A percentile compares a stretch with the other conserved stretches of the same genome.
These are phyloP conservation scores for Aspergillus fumigatus DNA, from an alignment of 2,329 filamentous ascomycete genomes.

Conservation along the genomic window DNA sequence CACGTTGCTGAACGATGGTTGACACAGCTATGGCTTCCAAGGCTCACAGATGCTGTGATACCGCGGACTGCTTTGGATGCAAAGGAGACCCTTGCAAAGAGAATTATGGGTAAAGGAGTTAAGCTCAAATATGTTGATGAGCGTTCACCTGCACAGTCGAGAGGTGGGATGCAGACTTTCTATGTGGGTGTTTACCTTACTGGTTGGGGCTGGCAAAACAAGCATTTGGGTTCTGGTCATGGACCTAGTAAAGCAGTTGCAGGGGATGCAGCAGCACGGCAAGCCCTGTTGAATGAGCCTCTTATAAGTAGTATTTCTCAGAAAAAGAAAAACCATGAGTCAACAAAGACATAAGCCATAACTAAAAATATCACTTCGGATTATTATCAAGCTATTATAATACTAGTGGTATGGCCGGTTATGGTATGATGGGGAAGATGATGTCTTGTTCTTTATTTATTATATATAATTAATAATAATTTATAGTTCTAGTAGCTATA, in stretches of 20 bases:
- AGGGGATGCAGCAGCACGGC: constrained; percentile 41
- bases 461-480: too few species aligned
- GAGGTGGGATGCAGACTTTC: constrained; percentile 38
- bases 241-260: constrained; percentile 43
- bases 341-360: background rate
- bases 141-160: constrained; percentile 26
- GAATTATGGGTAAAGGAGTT: constrained; percentile 55
- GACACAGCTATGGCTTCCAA: constrained; percentile 66
- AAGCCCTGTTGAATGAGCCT: constrained; percentile 35
- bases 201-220: constrained; percentile 44
- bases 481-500: too few species aligned
- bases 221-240: constrained; percentile 42
- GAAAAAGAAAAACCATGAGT: constrained; percentile 24
- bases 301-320: constrained; percentile 37
- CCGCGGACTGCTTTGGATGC: constrained; percentile 33
- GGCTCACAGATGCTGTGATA: constrained; percentile 43
- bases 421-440: too few species aligned
- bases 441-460: too few species aligned
- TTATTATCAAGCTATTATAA: too few species aligned
- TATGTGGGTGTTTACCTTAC: constrained; percentile 46
- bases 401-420: too few species aligned
- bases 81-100: constrained; percentile 51
- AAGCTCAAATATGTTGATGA: constrained; percentile 57
- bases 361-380: too few species aligned
- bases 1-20: constrained; percentile 64